Base-by-base conservation (phyloP, 495 filamentous ascomycete genomes). In the Penicillium arizonense region DNA sequence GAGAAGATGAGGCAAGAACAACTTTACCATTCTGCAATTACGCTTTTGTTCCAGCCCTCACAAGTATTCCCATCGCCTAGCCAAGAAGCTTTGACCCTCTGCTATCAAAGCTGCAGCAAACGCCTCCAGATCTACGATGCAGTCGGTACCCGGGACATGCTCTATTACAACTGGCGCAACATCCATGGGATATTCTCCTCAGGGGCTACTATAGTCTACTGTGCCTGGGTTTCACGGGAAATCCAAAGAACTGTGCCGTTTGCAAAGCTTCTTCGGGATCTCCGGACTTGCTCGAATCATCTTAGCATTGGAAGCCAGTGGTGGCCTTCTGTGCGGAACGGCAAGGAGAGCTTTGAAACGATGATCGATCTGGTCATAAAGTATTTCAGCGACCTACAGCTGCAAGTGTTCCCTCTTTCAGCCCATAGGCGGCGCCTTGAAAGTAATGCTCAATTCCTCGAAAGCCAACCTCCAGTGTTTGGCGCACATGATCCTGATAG, bases 301-400 rank as follows among this genome's bases (percentile, higher is more conserved):
- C 62, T 65, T 16, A 65, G 62, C 37, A 65, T 65, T 26, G 58
- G 62, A 3, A 50, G 62, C 11, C 62, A 65, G 23, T 65, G 58
- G 62, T 65, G 62, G 62, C 56, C 58, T 6, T 65, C 62, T 0
- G 52, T 65, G n/a, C 62, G 62, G 11, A 52, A 42, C 13, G 62
- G 62, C 4, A 62, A 61, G 34, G 56, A 59, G 7, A 65, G 54
- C 44, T 65, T 62, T 40, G 62, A 65, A 16, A 55, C 45, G 43
- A 59, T 62, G 24, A 55, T 62, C n/a, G 62, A 65, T 23, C 40
- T 65, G 32, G 57, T 57, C 4, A 57, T 62, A 28, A 57, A 59
- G 37, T 55, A 52, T 7, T 37, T 65, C 36, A 61, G 53, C 11
- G 30, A 48, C 13, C 14, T 50, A n/a, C 55, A 47, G 35, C 24